Evolutionary conservation across 2,329 filamentous ascomycete species (phyloP), one percentile per base, ranked within the genome.

Genomic region (Fusarium bactridioides): DNA sequence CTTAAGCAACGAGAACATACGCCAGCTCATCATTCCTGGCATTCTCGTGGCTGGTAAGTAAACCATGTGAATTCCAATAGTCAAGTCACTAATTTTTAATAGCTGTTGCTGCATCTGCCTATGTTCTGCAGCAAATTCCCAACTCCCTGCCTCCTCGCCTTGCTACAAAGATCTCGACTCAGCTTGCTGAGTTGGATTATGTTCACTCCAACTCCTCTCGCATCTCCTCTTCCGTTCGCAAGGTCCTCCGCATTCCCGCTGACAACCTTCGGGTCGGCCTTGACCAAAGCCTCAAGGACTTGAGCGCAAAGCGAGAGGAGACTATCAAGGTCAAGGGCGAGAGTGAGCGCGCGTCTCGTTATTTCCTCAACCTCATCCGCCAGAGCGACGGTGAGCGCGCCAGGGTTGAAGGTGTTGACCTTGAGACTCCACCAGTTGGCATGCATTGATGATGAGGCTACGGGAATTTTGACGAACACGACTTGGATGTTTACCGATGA

Each of bases 101-200:
- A 96, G 93, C 91, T 59, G 82, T 93, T 43, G 89, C 95, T 57
- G 93, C 93, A 45, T 86, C 92, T 7, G 92, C 91, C 67, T 98
- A 97, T 80, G 86, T 97, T 64, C 84, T 99, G 29, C 91, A 92
- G 64, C 93, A 95, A 72, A 97, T 99, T 72, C 96, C 96, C 25
- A 89, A 92, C 60, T 96, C 95, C 2, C 90, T 99, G 1, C 96
- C 96, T 4, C 92, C 92, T 59, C 94, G 94, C 16, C 89, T 99
- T 10, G 92, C 92, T 45, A 88, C 88, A 78, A 98, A 98, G 83
- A 93, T 99, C 65, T 92, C 94, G 5, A 85, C 89, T 37, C 93
- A 94, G 77, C 90, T 99, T 41, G 85, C 89, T 12, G 88, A 92
- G 23, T 90, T 97, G 78, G 96, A 99, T 83, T 99, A 98, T 79